phyloP scores from a whole-genome alignment of 805 yeast genomes.

The Hanseniaspora valbyensis region DNA sequence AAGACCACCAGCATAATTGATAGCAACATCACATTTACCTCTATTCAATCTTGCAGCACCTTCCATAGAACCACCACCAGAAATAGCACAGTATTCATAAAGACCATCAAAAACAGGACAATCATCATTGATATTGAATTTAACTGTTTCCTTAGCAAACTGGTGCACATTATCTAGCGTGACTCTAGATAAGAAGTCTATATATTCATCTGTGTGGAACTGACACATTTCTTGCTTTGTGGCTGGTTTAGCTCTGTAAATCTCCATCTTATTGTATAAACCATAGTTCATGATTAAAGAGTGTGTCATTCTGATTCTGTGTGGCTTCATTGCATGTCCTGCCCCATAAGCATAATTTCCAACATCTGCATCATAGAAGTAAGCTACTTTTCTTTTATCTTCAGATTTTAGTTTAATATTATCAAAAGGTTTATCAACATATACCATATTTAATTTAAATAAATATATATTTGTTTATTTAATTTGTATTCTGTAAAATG shows the following conservation, averaged over 20 bases:
- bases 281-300: slow-evolving; percentile 95
- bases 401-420: slow-evolving; percentile 46
- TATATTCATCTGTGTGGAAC: slow-evolving; percentile 94
- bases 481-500: not conserved
- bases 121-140: slow-evolving; percentile 87
- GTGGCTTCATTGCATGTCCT: slow-evolving; percentile 99
- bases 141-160: slow-evolving; percentile 76
- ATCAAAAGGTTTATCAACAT: slow-evolving; percentile 50
- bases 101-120: slow-evolving; percentile 93
- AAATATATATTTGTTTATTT: not conserved
- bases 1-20: slow-evolving; percentile 87
- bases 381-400: slow-evolving; percentile 51
- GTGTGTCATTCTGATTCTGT: slow-evolving; percentile 97
- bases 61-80: slow-evolving; percentile 89
- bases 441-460: slow-evolving; percentile 31
- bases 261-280: slow-evolving; percentile 91
- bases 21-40: slow-evolving; percentile 83
- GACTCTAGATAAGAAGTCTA: slow-evolving; percentile 80
- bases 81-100: slow-evolving; percentile 77
- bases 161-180: slow-evolving; percentile 84
- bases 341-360: slow-evolving; percentile 98
- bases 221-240: slow-evolving; percentile 97
- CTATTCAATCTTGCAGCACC: slow-evolving; percentile 78
- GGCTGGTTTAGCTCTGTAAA: slow-evolving; percentile 93
- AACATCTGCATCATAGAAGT: slow-evolving; percentile 81